Conservation (phyloP, 2,329 filamentous ascomycete genomes). For the Chaetomium olivaceum region DNA sequence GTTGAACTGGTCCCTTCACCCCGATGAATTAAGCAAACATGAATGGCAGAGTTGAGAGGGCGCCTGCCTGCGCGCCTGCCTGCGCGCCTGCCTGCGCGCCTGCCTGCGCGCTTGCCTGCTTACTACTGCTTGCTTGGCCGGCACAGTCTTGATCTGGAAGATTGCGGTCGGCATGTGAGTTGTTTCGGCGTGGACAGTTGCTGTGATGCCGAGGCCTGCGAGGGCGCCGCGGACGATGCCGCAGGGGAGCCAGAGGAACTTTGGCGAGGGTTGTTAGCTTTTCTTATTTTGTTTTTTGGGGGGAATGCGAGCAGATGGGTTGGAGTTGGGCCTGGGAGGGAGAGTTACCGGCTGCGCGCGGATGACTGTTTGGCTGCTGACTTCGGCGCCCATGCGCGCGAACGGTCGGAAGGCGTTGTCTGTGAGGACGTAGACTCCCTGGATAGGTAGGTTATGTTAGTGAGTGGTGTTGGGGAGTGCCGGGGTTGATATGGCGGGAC, state of each 20-base stretch:
- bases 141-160: slow-evolving; percentile 90
- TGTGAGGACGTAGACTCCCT: slow-evolving; percentile 94
- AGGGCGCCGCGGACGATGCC: slow-evolving; percentile 90
- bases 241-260: slow-evolving; percentile 96
- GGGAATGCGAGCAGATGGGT: too few species aligned
- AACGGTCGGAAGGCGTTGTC: slow-evolving; percentile 91
- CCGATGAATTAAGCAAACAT: not conserved
- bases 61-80: too few species aligned
- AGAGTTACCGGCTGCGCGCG: slow-evolving; percentile 72
- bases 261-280: not conserved
- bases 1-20: not conserved
- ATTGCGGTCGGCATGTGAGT: slow-evolving; percentile 83
- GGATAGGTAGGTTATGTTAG: slow-evolving; percentile 17
- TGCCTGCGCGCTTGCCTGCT: too few species aligned
- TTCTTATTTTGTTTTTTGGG: slow-evolving; percentile 5
- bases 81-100: too few species aligned
- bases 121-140: slow-evolving; percentile 63
- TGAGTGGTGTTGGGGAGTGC: not conserved
- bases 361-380: slow-evolving; percentile 69
- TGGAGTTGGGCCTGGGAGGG: not conserved
- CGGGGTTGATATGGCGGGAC: not conserved
- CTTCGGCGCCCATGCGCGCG: slow-evolving; percentile 82
- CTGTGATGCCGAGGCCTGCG: slow-evolving; percentile 85
- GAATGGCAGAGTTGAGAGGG: too few species aligned
- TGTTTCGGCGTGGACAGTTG: slow-evolving; percentile 88